Evolutionary conservation across 169 alveolate species (phyloP).

Genomic region (Plasmodium billcollinsi): DNA sequence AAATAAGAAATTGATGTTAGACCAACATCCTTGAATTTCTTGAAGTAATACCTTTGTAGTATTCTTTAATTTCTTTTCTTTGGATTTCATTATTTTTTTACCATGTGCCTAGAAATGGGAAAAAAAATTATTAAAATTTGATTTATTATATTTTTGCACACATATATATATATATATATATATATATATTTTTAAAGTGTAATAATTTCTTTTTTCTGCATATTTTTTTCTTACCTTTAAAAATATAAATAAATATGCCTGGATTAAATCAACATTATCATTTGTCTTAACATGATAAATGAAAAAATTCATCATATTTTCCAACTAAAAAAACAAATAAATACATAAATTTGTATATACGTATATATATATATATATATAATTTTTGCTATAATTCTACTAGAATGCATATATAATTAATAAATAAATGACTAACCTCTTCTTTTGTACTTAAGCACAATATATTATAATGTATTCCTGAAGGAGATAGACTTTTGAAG

Average conservation of each 20-base stretch:
- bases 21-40: conserved; percentile 69
- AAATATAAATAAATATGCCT: conserved; percentile 59
- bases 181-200: background rate
- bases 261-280: conserved; percentile 70
- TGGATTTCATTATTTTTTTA: conserved; percentile 46
- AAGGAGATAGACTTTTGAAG: conserved; percentile 57
- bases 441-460: conserved; percentile 40
- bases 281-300: conserved; percentile 73
- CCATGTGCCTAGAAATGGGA: conserved; percentile 41
- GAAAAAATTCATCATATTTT: conserved; percentile 75
- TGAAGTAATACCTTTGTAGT: conserved; percentile 53
- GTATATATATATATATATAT: background rate
- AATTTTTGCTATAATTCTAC: background rate
- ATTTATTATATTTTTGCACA: background rate
- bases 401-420: no score
- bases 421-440: conserved; percentile 34
- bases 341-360: background rate
- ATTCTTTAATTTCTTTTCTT: conserved; percentile 32
- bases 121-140: background rate
- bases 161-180: background rate
- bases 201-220: background rate
- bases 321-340: conserved; percentile 27
- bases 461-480: conserved; percentile 71
- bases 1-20: conserved; percentile 63
- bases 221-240: conserved; percentile 32